Evolutionary conservation across 768 basidiomycete species (phyloP), one percentile per base, ranked within the genome.

Genomic region (Leucogyrophana mollusca): DNA sequence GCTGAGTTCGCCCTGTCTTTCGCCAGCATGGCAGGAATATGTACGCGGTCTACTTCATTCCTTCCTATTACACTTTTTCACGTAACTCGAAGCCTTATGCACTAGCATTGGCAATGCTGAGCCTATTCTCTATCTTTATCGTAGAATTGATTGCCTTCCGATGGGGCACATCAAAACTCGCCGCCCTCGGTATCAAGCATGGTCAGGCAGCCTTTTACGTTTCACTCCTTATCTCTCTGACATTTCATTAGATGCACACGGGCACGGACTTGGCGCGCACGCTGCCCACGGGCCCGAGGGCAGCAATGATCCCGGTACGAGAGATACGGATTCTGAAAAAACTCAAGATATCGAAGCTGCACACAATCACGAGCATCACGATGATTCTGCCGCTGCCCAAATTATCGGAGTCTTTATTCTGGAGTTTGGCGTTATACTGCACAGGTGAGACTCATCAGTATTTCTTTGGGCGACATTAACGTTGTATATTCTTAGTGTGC

Each of bases 341-440:
- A 46, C 39, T 8, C 4, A 16, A 22, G 69, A 73, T 47, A 40
- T 61, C 14, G 70, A 71, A 38, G 51, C 38, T 2, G 54, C 53
- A 5, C 20, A 50, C 27, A 51, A 60, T 34, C 24, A 45, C 22
- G 34, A 14, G 7, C 38, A 55, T 24, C 58, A 65, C 3, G 65
- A 73, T 39, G 75, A 82, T 32, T 69, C 70, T 16, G 67, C 78
- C 3, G 46, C 70, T 8, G 83, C 90, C 2, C 92, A 94, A 62
- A 65, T 94, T 30, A 74, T 96, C 38, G 94, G 93, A 11, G 77
- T 99, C 38, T 90, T 80, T 25, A 94, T 97, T 47, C 73, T 99
- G 38, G 95, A 99, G 61, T 95, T 96, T 56, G 95, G 95, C 56
- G 91, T 97, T 23, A 64, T 92, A 4, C 66, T 97, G 24, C 94